Conservation (phyloP, 352 stramenopile genomes). For the Thalassiosira delicatula region DNA sequence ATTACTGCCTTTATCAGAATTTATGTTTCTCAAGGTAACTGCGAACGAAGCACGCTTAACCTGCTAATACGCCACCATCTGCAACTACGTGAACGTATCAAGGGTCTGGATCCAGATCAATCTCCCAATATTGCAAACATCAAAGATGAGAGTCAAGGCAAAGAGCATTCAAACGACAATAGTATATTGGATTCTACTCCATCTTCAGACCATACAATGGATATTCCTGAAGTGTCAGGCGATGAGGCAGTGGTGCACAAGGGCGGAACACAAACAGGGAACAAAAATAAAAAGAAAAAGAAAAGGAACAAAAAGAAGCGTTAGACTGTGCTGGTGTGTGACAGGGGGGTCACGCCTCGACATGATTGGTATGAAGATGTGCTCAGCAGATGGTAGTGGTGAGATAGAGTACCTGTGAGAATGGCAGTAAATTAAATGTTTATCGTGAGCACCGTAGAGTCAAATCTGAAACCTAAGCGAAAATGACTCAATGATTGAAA, state of each 20-base stretch:
- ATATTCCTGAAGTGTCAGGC: not conserved
- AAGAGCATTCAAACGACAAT: not conserved
- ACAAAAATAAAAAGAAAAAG: conserved; percentile 28
- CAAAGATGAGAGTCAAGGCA: conserved; percentile 3
- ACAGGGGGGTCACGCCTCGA: too few species aligned
- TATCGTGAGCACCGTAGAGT: too few species aligned
- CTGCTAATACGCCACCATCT: conserved; percentile 22
- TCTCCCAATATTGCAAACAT: conserved; percentile 1
- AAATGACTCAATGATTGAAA: too few species aligned
- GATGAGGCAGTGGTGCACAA: conserved; percentile 2
- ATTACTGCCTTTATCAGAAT: conserved; percentile 39
- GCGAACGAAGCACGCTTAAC: conserved; percentile 1
- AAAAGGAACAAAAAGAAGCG: conserved; percentile 30
- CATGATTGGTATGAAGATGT: too few species aligned
- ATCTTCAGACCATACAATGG: not conserved
- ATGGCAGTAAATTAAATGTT: too few species aligned
- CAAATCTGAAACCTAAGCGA: too few species aligned
- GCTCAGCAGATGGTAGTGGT: too few species aligned
- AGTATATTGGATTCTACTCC: not conserved
- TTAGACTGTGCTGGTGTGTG: too few species aligned
- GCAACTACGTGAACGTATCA: conserved; percentile 31
- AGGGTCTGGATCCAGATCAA: not conserved
- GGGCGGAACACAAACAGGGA: conserved; percentile 5
- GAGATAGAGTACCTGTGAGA: too few species aligned
- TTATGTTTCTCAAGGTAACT: conserved; percentile 23